Evolutionary conservation across 495 filamentous ascomycete genomes (phyloP), one percentile per base, ranked within the genome.

Genomic region (Penicillium manginii): DNA sequence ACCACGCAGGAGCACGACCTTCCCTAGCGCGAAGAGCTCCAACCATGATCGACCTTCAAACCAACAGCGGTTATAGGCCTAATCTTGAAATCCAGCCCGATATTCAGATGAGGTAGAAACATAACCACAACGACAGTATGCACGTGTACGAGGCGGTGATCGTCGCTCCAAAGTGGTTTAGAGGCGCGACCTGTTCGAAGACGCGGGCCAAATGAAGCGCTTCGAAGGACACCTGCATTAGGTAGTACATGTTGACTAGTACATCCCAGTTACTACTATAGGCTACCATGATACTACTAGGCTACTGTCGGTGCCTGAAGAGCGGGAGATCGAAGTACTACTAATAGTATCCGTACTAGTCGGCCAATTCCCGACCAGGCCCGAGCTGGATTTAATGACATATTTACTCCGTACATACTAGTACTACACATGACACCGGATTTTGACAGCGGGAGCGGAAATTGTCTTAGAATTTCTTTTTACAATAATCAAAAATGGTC

Each of bases 41-140:
- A 50, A 50, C 48, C 8, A 35, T 33, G 48, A 50, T 32, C 48
- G 46, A 23, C 48, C 23, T 26, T 18, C 23, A n/a, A 32, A 8
- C 48, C 48, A 50, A 50, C 48, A 23, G 48, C 48, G 48, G 48
- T 35, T 50, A 50, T 9, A 49, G 18, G 9, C n/a, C n/a, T 21
- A 17, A 15, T 37, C 35, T n/a, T n/a, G 35, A 12, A n/a, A 45
- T 45, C 40, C 40, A 21, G 40, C 18, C 17, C 7, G 17, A n/a
- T 9, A 17, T 43, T n/a, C 40, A 43, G 40, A 43, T 17, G 17
- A 43, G 2, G n/a, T 7, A 45, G 40, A 45, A 45, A 45, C 18
- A 45, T 45, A 18, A 45, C 40, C 40, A 45, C 40, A 21, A 18
- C 12, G 6, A 45, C 40, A 45, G 18, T 45, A 5, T 37, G 35